Base-by-base conservation (phyloP, 306 rosid species). In the Citrullus mucosospermus region DNA sequence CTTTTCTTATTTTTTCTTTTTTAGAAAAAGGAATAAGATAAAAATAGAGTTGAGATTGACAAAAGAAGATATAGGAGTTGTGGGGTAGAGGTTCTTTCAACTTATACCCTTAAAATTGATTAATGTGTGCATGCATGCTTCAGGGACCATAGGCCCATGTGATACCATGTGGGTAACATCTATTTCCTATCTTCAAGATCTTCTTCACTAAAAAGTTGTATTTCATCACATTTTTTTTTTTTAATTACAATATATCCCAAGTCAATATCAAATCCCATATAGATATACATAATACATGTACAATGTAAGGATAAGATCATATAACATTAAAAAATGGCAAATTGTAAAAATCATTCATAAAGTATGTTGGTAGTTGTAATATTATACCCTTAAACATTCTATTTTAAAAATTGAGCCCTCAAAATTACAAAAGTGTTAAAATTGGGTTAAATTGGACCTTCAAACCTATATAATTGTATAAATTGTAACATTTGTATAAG, bases 141-240 rank as follows among this genome's bases (percentile, higher is more conserved):
- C 17, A n/a, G 59, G 77, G 77, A 48, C 77, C 77, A 72, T 72
- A 14, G 59, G 59, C 77, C 77, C 77, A 72, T 50, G 77, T 72
- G 77, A 22, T 72, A 7, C 77, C 77, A 48, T 30, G 77, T 72
- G 77, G 77, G 60, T 22, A 70, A 70, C 39, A 44, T 70, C 76
- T 4, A 68, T 11, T 69, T 69, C 36, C 55, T 18, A 63, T 41
- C 13, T 39, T 20, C 74, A 30, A 30, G 5, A 65, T 38, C 50
- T 44, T 30, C 18, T 62, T 62, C 43, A 32, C 2, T 58, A 20
- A 2, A 56, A n/a, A 56, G 1, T 18, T 56, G 8, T 12, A 60
- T 60, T 58, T 58, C 63, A 58, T 59, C 20, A 62, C 41, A 62
- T 58, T 62, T 62, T 62, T 58, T 62, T 58, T 62, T 13, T 30